Base-by-base conservation (phyloP, 1,284 basidiomycete genomes). In the Flammula alnicola region DNA sequence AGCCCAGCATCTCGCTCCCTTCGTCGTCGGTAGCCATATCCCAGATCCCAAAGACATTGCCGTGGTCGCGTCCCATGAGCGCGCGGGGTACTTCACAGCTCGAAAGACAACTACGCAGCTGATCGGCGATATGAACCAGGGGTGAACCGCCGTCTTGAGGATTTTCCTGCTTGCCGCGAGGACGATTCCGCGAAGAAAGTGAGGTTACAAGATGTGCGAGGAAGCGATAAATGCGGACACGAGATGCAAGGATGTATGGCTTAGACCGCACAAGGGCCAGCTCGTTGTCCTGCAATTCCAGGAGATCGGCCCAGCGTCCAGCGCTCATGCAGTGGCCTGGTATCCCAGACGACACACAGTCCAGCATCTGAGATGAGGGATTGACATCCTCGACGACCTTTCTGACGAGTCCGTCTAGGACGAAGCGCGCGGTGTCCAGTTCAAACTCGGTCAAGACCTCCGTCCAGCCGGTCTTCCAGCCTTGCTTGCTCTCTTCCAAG, bases 31-130 rank as follows among this genome's bases (percentile, higher is more conserved):
- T 59, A 11, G 61, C 67, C 53, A 68, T 69, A 55, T 86, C 82
- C 79, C 80, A 86, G 35, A 87, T 74, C 17, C 84, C 84, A 54
- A 87, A 86, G 10, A 81, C 76, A 58, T 86, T 86, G 14, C 83
- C 83, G 26, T 77, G 73, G 54, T 86, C 84, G 16, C 84, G 75
- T n/a, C 73, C 73, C 17, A 86, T 67, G 8, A 83, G 67, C 2
- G 69, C 74, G 22, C 84, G 76, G 20, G 81, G 71, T 38, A 68
- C 70, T 16, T 66, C 62, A 9, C 72, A 69, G 3, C 70, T 75
- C 27, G 69, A 57, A 2, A 77, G 61, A 49, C 74, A 76, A 31
- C 57, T 57, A 33, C 59, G 61, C 8, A 61, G 45, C n/a, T 14
- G 37, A 7, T 54, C 49, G 11, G 35, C 31, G 9, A 55, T 25